Conservation (phyloP, 495 filamentous ascomycete species). For the Hypoxylon fragiforme region DNA sequence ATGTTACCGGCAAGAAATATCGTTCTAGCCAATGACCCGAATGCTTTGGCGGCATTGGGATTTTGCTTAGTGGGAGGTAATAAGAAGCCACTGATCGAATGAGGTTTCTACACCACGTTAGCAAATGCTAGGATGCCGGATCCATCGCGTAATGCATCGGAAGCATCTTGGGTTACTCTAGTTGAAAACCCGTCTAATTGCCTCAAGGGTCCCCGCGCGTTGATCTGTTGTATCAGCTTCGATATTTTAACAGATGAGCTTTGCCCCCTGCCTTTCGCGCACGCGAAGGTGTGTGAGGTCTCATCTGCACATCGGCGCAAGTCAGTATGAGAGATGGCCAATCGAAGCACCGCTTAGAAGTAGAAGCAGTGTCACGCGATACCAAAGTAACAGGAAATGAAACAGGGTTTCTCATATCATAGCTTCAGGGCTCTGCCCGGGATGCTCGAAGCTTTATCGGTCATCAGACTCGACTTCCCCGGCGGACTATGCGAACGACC, state of each 20-base stretch:
- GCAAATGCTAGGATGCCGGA: too few relatives aligned
- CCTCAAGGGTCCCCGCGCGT: background rate
- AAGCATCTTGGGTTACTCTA: too few relatives aligned
- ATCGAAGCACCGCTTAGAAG: constrained; percentile 3
- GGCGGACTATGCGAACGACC: background rate
- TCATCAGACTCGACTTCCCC: too few relatives aligned
- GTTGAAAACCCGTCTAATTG: background rate
- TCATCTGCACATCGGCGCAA: background rate
- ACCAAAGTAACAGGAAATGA: background rate
- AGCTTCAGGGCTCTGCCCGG: too few relatives aligned
- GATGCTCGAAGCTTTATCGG: too few relatives aligned
- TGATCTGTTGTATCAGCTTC: background rate
- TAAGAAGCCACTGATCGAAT: constrained; percentile 91
- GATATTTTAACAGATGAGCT: background rate
- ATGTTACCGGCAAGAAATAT: constrained; percentile 83
- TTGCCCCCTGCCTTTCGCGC: background rate
- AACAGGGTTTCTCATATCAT: too few relatives aligned
- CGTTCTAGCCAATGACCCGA: constrained; percentile 72
- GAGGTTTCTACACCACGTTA: constrained; percentile 35
- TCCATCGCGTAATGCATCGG: too few relatives aligned
- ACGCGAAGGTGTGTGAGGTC: constrained; percentile 3
- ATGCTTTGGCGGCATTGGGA: constrained; percentile 76
- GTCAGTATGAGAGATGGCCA: background rate
- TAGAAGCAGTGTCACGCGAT: background rate
- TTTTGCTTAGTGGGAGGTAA: constrained; percentile 82